Evolutionary conservation across 768 basidiomycete genomes (phyloP).

Genomic region (Boletus barrowsii): DNA sequence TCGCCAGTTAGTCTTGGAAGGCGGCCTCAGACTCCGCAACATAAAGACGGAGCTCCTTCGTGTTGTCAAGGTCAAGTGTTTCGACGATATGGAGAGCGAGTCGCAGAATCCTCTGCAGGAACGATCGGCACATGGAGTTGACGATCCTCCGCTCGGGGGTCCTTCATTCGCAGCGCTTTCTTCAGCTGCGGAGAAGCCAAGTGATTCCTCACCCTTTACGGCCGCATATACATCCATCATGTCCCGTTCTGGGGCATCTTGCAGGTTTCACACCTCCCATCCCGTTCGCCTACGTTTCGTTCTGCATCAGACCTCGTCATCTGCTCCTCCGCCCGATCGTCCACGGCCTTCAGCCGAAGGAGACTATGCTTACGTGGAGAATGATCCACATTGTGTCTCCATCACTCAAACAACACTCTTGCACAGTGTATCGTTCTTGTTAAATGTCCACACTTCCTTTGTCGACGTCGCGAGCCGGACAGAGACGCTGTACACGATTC

Average conservation of each 20-base stretch:
- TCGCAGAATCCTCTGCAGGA: slow-evolving; percentile 28
- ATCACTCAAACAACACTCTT: slow-evolving; percentile 81
- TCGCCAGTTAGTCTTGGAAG: slow-evolving; percentile 61
- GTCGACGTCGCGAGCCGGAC: slow-evolving; percentile 66
- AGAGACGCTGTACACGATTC: slow-evolving; percentile 60
- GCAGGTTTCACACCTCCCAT: slow-evolving; percentile 78
- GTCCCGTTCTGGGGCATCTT: slow-evolving; percentile 86
- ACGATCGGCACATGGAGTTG: slow-evolving; percentile 11
- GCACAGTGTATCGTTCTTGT: slow-evolving; percentile 76
- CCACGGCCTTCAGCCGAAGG: slow-evolving; percentile 41
- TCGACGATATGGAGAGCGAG: slow-evolving; percentile 36
- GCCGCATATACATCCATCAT: slow-evolving; percentile 54
- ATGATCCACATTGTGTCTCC: slow-evolving; percentile 64
- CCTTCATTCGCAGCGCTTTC: slow-evolving; percentile 28
- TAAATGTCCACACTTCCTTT: slow-evolving; percentile 75
- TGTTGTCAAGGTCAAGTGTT: slow-evolving; percentile 52
- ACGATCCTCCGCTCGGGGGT: slow-evolving; percentile 26
- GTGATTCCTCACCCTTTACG: slow-evolving; percentile 40
- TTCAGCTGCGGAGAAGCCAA: slow-evolving; percentile 27
- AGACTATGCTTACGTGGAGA: slow-evolving; percentile 48
- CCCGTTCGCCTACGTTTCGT: slow-evolving; percentile 78
- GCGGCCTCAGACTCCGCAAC: slow-evolving; percentile 74
- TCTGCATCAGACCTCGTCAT: slow-evolving; percentile 60
- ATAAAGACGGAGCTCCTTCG: slow-evolving; percentile 77
- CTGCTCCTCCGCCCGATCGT: slow-evolving; percentile 47